Evolutionary conservation across 495 filamentous ascomycete genomes (phyloP), one percentile per base, ranked within the genome.

Genomic region (Pyrenopolyporus hunteri): DNA sequence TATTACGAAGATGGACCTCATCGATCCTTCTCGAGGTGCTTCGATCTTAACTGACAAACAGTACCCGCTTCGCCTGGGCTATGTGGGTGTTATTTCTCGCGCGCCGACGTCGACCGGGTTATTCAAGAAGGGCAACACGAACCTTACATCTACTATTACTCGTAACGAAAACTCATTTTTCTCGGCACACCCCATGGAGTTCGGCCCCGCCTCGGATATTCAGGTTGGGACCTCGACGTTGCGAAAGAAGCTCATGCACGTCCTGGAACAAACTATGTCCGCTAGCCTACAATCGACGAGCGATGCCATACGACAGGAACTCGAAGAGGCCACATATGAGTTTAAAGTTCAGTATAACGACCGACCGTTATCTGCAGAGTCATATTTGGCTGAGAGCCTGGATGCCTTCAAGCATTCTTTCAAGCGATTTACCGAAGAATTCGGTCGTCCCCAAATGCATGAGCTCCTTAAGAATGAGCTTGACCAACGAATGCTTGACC

Each of bases 261-360:
- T 99, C 40, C 83, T 99, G 16, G 94, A 99, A 70, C 90, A 96
- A 63, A 97, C 92, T 1, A 97, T 99, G 94, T 91, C 92, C 31
- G 86, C 89, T 11, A 96, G 89, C 65, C 82, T 99, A 40, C 86
- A 91, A 54, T 82, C 86, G 50, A 98, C 95, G 8, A 87, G 87
- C 56, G 92, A 96, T 68, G 90, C 91, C 14, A 97, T 99, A 60
- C 89, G 87, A 56, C 91, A 96, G 66, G 94, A 99, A 72, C 84
- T 99, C 0, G 93, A 97, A 70, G 95, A 99, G 73, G 92, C 94
- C 4, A 93, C 91, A 0, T 99, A 99, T 67, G 94, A 99, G 67
- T 98, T 97, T 83, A 99, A 98, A 71, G 95, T 99, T 14, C 95
- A 99, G 73, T 99, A 99, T 76, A 99, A 98, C 69, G 95, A 99